Conservation (phyloP, 2,329 filamentous ascomycete genomes). For the Penicillium vulpinum region DNA sequence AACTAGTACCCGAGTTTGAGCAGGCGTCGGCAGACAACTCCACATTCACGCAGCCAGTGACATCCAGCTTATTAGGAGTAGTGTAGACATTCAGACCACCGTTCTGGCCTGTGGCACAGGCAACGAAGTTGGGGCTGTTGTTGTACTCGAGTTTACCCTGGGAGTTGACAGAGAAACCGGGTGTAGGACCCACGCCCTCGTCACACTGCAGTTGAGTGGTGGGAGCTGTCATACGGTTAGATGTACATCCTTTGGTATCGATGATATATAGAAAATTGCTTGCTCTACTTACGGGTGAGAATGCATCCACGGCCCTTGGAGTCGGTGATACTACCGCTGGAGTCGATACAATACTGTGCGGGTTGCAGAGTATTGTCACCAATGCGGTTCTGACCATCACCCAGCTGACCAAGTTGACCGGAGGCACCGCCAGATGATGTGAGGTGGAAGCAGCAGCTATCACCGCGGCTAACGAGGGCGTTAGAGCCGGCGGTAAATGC, state of each 20-base stretch:
- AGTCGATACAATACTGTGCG: conserved; percentile 57
- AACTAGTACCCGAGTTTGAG: conserved; percentile 24
- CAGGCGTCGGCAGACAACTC: conserved; percentile 40
- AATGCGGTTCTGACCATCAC: conserved; percentile 63
- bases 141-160: conserved; percentile 56
- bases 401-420: conserved; percentile 61
- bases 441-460: conserved; percentile 56
- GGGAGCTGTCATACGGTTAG: conserved; percentile 41
- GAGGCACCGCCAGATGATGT: conserved; percentile 51
- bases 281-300: conserved; percentile 54
- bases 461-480: conserved; percentile 41
- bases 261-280: neutral
- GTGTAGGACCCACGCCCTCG: conserved; percentile 49
- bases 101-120: conserved; percentile 56
- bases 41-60: conserved; percentile 38
- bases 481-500: conserved; percentile 45
- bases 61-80: conserved; percentile 28
- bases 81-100: conserved; percentile 46
- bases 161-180: conserved; percentile 58
- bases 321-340: conserved; percentile 57
- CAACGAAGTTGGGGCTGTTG: conserved; percentile 56
- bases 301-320: conserved; percentile 61
- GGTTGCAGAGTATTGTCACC: conserved; percentile 49
- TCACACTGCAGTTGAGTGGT: conserved; percentile 65
- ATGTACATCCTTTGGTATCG: conserved; percentile 11